phyloP scores from a whole-genome alignment of 1,284 basidiomycete genomes.

The Fomitiporia mediterranea region DNA sequence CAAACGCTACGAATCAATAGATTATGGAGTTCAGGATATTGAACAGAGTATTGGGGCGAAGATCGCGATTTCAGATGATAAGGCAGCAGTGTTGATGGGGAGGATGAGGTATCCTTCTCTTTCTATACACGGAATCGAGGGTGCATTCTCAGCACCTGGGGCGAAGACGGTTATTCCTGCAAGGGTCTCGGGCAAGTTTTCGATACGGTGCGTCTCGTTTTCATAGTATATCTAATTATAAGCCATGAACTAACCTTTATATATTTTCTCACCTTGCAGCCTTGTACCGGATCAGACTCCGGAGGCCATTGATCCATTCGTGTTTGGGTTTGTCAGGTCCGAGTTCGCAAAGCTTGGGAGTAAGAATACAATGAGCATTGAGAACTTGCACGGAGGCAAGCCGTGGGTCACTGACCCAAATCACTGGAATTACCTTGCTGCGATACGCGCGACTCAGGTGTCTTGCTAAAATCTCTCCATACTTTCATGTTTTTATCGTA shows the following conservation, averaged over 20 bases:
- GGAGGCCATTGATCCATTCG: constrained; percentile 66
- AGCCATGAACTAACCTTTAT: neutral
- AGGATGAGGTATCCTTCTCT: constrained; percentile 87
- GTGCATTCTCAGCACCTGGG: constrained; percentile 87
- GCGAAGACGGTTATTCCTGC: constrained; percentile 96
- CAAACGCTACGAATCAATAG: constrained; percentile 69
- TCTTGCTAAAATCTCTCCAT: too few relatives aligned
- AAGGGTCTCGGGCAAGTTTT: constrained; percentile 90
- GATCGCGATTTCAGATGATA: constrained; percentile 78
- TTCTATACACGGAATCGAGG: constrained; percentile 95
- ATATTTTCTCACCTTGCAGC: constrained; percentile 30
- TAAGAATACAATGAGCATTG: constrained; percentile 73
- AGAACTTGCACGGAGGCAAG: constrained; percentile 77
- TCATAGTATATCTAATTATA: neutral
- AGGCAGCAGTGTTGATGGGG: constrained; percentile 84
- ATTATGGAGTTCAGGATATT: constrained; percentile 75
- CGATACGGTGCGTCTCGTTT: constrained; percentile 65
- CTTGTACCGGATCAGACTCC: constrained; percentile 90
- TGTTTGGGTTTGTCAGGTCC: constrained; percentile 63
- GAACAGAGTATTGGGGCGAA: constrained; percentile 75
- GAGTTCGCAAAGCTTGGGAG: constrained; percentile 83
- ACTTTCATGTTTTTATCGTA: neutral
- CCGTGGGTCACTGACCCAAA: constrained; percentile 84
- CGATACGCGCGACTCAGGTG: constrained; percentile 76
- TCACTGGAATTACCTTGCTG: constrained; percentile 97